These are phyloP conservation scores for Lyophyllum decastes DNA, from an alignment of 768 basidiomycete species.

Conservation along the genomic window DNA sequence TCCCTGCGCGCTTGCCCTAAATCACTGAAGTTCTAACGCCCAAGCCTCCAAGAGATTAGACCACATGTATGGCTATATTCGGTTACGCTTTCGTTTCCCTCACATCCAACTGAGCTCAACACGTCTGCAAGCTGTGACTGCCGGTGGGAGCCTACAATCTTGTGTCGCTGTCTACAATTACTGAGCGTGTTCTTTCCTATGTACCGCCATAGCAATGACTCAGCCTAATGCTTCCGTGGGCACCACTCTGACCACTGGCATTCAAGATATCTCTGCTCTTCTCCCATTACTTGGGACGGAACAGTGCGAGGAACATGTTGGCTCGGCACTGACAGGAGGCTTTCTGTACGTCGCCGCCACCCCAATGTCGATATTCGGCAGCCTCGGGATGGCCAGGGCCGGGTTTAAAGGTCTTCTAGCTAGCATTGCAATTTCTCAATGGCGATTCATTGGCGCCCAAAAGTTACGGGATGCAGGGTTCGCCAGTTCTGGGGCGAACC, in stretches of 20 bases:
- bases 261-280: conserved; percentile 26
- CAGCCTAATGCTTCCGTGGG: not conserved
- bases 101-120: no score
- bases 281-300: no score
- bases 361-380: no score
- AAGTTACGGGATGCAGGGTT: conserved; percentile 13
- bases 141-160: no score
- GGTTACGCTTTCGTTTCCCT: no score
- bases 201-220: not conserved
- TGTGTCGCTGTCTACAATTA: no score
- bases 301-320: conserved; percentile 23
- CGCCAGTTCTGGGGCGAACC: conserved; percentile 6
- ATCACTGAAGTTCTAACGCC: no score
- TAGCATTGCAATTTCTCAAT: conserved; percentile 8
- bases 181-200: no score
- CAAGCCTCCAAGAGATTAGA: no score
- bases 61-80: no score
- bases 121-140: no score
- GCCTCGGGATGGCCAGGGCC: conserved; percentile 21
- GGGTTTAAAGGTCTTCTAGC: conserved; percentile 16
- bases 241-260: conserved; percentile 17
- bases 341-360: conserved; percentile 24
- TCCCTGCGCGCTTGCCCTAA: no score
- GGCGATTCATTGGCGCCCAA: conserved; percentile 7
- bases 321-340: conserved; percentile 17